These are phyloP conservation scores for Fusarium zealandicum DNA, from an alignment of 2,329 filamentous ascomycete genomes.

Conservation along the genomic window DNA sequence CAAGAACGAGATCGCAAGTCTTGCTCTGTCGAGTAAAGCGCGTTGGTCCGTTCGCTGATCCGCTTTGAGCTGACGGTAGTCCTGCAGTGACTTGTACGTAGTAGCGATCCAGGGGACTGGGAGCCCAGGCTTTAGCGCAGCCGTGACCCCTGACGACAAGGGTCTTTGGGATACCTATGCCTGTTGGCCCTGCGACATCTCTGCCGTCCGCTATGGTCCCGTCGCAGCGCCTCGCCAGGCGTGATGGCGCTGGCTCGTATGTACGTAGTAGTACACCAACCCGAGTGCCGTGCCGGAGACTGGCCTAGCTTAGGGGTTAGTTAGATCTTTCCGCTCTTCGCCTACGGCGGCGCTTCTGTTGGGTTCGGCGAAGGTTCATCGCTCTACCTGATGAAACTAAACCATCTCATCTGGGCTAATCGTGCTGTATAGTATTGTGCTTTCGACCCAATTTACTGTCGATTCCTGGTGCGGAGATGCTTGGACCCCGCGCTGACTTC, in stretches of 20 bases:
- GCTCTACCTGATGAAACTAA: conserved; percentile 16
- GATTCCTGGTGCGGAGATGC: conserved; percentile 8
- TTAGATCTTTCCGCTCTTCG: conserved; percentile 6
- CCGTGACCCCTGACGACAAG: conserved; percentile 14
- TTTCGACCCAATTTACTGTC: conserved; percentile 16
- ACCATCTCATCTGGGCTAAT: conserved; percentile 12
- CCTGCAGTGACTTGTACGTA: conserved; percentile 26
- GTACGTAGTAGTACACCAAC: no score
- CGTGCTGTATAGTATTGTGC: no score
- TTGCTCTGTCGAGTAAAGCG: conserved; percentile 25
- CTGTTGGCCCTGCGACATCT: conserved; percentile 24
- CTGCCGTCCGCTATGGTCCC: conserved; percentile 23
- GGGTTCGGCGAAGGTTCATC: conserved; percentile 9
- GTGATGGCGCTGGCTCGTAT: neutral
- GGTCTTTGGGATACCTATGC: conserved; percentile 15
- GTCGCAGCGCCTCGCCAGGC: conserved; percentile 17
- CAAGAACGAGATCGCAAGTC: conserved; percentile 17
- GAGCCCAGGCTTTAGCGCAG: conserved; percentile 32
- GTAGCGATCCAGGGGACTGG: conserved; percentile 31
- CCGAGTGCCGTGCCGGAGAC: conserved; percentile 4
- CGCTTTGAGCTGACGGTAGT: conserved; percentile 28
- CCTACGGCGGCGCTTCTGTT: conserved; percentile 13
- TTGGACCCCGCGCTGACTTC: conserved; percentile 23
- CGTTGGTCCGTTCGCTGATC: conserved; percentile 28
- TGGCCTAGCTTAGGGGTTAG: conserved; percentile 4